Evolutionary conservation across 2,329 filamentous ascomycete genomes (phyloP).

Genomic region (Scleromitrula shiraiana): DNA sequence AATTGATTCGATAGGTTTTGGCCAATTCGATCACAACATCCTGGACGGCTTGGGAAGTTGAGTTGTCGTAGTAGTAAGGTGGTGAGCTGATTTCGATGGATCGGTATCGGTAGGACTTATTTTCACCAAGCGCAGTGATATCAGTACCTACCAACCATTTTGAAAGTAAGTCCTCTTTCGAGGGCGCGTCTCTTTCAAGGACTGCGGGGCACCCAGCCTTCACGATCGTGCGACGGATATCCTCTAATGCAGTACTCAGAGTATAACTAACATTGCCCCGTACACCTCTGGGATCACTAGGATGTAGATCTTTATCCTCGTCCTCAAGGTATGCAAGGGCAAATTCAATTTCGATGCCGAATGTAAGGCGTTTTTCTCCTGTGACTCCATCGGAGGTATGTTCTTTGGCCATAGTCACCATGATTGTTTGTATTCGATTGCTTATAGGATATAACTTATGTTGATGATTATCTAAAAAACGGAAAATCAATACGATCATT

Average conservation of each 20-base stretch:
- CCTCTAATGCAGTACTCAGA: neutral
- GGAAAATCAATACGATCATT: too few relatives aligned
- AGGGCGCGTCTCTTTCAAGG: too few relatives aligned
- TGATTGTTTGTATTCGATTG: too few relatives aligned
- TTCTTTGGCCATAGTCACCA: too few relatives aligned
- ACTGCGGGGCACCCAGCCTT: neutral
- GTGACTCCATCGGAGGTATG: too few relatives aligned
- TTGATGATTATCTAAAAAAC: too few relatives aligned
- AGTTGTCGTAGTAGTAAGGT: neutral
- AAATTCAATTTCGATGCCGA: neutral
- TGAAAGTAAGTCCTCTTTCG: too few relatives aligned
- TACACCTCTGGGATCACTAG: neutral
- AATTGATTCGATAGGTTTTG: neutral
- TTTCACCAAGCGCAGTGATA: too few relatives aligned
- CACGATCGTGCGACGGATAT: neutral
- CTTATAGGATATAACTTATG: too few relatives aligned
- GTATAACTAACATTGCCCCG: neutral
- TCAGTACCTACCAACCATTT: too few relatives aligned
- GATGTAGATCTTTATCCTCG: neutral
- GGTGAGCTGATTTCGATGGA: neutral
- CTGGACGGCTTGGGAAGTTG: neutral
- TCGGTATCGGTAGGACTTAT: too few relatives aligned
- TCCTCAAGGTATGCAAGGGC: neutral
- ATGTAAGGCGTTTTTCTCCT: neutral
- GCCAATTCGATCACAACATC: neutral